Evolutionary conservation across 2,329 filamentous ascomycete species (phyloP).

Genomic region (Penicillium sp.): DNA sequence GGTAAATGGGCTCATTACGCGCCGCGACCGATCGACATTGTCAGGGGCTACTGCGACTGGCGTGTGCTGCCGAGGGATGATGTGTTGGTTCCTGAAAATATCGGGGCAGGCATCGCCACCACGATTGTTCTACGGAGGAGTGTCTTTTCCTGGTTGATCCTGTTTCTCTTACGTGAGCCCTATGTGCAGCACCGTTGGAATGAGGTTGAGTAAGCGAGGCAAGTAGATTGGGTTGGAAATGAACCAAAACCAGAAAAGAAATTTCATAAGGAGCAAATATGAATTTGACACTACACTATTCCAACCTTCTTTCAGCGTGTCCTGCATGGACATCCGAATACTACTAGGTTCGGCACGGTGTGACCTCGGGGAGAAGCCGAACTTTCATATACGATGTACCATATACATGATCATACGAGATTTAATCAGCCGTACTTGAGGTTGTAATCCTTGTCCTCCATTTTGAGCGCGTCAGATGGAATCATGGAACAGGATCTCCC

Average conservation of each 20-base stretch:
- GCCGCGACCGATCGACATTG: slow-evolving; percentile 20
- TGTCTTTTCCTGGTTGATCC: not conserved
- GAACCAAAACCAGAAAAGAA: not conserved
- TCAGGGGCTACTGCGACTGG: slow-evolving; percentile 17
- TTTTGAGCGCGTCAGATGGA: not conserved
- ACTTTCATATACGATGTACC: not conserved
- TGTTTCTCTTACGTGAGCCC: not conserved
- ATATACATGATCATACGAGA: not conserved
- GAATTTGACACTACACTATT: not conserved
- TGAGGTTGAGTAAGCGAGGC: not conserved
- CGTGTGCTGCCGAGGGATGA: slow-evolving; percentile 16
- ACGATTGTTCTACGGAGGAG: not conserved
- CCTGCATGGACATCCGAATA: not conserved
- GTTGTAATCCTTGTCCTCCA: not conserved
- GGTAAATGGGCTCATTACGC: slow-evolving; percentile 4
- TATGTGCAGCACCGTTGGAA: not conserved
- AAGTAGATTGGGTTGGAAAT: not conserved
- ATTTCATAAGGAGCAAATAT: not conserved
- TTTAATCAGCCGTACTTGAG: not conserved
- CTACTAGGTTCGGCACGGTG: not conserved
- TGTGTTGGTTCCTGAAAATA: slow-evolving; percentile 11
- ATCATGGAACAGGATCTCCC: not conserved
- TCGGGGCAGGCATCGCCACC: not conserved
- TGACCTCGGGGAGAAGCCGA: not conserved
- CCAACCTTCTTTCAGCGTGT: not conserved